Evolutionary conservation across 2,329 filamentous ascomycete species (phyloP).

Genomic region (Cercospora zeina): DNA sequence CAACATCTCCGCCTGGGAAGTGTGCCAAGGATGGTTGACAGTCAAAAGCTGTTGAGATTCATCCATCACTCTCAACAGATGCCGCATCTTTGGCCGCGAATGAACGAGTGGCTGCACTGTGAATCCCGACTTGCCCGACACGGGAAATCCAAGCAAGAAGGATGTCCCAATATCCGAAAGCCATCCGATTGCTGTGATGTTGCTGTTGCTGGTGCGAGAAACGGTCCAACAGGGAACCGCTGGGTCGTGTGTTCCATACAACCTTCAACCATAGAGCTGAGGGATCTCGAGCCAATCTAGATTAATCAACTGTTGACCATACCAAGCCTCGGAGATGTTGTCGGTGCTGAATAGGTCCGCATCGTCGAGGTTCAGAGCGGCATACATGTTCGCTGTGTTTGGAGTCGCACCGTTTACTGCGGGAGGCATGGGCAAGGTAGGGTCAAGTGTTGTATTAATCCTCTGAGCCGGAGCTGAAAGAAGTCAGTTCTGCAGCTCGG

Average conservation of each 20-base stretch:
- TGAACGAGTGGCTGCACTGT: too few species aligned
- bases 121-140: too few species aligned
- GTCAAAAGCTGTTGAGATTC: too few species aligned
- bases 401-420: constrained; percentile 10
- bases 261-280: constrained; percentile 20
- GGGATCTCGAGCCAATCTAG: constrained; percentile 33
- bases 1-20: too few species aligned
- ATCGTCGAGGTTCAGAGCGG: constrained; percentile 27
- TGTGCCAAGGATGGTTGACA: too few species aligned
- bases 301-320: constrained; percentile 32
- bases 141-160: too few species aligned
- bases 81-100: too few species aligned
- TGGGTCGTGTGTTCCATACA: not conserved
- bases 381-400: constrained; percentile 17
- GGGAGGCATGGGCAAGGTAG: not conserved
- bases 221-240: not conserved
- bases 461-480: not conserved
- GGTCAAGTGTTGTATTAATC: not conserved
- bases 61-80: too few species aligned
- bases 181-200: not conserved
- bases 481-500: not conserved
- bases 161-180: too few species aligned
- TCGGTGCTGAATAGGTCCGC: constrained; percentile 31
- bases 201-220: not conserved
- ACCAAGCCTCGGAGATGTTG: constrained; percentile 33